phyloP scores from a whole-genome alignment of 2,329 filamentous ascomycete genomes.

The Capronia americana region DNA sequence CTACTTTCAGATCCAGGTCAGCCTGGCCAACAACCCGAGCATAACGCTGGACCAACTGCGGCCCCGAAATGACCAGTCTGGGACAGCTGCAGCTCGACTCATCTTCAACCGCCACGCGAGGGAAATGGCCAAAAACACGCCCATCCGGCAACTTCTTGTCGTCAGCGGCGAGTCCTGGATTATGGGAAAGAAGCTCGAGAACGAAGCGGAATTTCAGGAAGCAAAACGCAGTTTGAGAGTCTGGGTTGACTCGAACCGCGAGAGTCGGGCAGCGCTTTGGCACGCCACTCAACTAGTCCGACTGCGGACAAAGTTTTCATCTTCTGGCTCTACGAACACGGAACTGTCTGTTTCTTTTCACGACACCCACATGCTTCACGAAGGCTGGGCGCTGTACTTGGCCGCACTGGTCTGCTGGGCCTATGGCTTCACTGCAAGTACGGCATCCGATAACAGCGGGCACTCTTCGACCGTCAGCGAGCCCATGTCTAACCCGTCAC shows the following conservation, averaged over 20 bases:
- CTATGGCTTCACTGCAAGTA: conserved; percentile 39
- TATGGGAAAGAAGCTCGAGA: conserved; percentile 45
- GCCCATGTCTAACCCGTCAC: conserved; percentile 30
- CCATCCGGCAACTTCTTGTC: conserved; percentile 44
- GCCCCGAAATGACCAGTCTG: conserved; percentile 18
- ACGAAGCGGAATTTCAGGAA: conserved; percentile 43
- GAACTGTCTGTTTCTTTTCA: conserved; percentile 29
- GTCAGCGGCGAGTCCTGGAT: conserved; percentile 49
- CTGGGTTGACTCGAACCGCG: conserved; percentile 42
- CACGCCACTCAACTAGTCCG: conserved; percentile 42
- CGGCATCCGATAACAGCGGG: conserved; percentile 19
- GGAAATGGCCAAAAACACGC: conserved; percentile 43
- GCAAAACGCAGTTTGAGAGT: conserved; percentile 42
- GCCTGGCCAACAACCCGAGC: conserved; percentile 28
- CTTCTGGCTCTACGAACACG: conserved; percentile 22
- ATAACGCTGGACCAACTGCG: conserved; percentile 19
- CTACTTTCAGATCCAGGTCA: conserved; percentile 36
- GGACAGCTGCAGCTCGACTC: conserved; percentile 26
- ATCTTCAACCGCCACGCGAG: conserved; percentile 44
- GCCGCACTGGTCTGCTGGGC: conserved; percentile 47
- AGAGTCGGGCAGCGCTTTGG: conserved; percentile 44
- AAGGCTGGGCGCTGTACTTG: conserved; percentile 46
- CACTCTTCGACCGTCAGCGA: conserved; percentile 30
- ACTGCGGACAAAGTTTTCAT: conserved; percentile 27
- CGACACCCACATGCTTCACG: conserved; percentile 43